Percentiles rank a stretch among this genome's conserved stretches.
Evolutionary conservation across 306 rosid species (phyloP).

Genomic region (Malus orientalis): DNA sequence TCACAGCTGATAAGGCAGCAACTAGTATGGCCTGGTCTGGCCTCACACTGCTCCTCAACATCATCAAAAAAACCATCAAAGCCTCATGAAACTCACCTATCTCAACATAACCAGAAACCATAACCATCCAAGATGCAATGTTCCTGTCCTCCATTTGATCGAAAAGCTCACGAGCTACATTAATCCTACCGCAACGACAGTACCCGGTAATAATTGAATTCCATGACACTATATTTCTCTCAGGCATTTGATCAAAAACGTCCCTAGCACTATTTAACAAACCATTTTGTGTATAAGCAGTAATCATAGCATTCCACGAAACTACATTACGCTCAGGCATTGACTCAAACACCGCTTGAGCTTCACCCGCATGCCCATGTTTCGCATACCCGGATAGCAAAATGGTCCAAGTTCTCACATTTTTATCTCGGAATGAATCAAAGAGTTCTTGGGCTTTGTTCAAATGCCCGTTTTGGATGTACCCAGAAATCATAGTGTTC

Average conservation of each 20-base stretch:
- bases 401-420: conserved; percentile 30
- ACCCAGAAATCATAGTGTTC: conserved; percentile 26
- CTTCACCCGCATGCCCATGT: conserved; percentile 15
- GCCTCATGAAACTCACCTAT: conserved; percentile 6
- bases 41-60: conserved; percentile 17
- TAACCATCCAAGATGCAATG: conserved; percentile 25
- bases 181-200: conserved; percentile 12
- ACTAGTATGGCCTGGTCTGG: conserved; percentile 18
- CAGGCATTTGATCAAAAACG: conserved; percentile 25
- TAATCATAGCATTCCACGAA: conserved; percentile 24
- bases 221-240: conserved; percentile 16
- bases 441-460: conserved; percentile 17
- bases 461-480: conserved; percentile 9
- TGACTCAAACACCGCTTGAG: conserved; percentile 11
- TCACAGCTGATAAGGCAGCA: conserved; percentile 19
- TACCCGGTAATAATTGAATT: conserved; percentile 23
- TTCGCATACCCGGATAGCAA: conserved; percentile 24
- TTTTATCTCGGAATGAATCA: conserved; percentile 16
- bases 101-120: conserved; percentile 25
- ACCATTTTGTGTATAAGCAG: conserved; percentile 16
- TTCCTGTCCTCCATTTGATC: conserved; percentile 14
- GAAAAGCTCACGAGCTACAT: conserved; percentile 22
- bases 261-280: conserved; percentile 18
- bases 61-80: conserved; percentile 13
- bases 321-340: conserved; percentile 24